phyloP scores from a whole-genome alignment of 2,329 filamentous ascomycete genomes.

The Pseudocercospora cruenta region DNA sequence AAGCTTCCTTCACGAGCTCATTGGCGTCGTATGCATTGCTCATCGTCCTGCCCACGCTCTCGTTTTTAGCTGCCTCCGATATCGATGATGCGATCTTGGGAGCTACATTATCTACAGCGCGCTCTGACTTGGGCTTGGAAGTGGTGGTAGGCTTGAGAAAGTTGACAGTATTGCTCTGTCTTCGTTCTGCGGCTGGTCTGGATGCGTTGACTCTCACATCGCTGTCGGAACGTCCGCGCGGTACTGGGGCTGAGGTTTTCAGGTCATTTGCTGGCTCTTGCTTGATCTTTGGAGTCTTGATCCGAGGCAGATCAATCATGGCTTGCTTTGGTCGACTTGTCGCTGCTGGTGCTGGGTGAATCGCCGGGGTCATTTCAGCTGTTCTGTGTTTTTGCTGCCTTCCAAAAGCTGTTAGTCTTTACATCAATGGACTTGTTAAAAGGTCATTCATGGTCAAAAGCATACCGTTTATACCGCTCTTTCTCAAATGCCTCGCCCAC shows the following conservation, averaged over 20 bases:
- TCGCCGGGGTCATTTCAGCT: not conserved
- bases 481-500: not conserved
- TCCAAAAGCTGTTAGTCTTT: not conserved
- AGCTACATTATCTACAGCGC: no score
- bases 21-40: not conserved
- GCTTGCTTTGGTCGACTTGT: no score
- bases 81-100: no score
- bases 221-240: not conserved
- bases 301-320: not conserved
- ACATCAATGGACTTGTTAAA: not conserved
- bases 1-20: not conserved
- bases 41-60: not conserved
- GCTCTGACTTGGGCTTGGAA: no score
- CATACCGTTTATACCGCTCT: not conserved
- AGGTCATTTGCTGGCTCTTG: not conserved
- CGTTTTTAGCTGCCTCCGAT: not conserved
- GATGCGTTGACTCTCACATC: not conserved
- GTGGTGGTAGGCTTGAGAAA: no score
- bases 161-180: not conserved
- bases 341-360: not conserved
- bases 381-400: not conserved
- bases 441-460: not conserved
- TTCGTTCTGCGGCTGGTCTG: not conserved
- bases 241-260: not conserved
- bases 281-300: not conserved